Evolutionary conservation across 148 eudicot genomes (phyloP), one percentile per base, ranked within the genome.

Genomic region (Vaccinium myrtillus): DNA sequence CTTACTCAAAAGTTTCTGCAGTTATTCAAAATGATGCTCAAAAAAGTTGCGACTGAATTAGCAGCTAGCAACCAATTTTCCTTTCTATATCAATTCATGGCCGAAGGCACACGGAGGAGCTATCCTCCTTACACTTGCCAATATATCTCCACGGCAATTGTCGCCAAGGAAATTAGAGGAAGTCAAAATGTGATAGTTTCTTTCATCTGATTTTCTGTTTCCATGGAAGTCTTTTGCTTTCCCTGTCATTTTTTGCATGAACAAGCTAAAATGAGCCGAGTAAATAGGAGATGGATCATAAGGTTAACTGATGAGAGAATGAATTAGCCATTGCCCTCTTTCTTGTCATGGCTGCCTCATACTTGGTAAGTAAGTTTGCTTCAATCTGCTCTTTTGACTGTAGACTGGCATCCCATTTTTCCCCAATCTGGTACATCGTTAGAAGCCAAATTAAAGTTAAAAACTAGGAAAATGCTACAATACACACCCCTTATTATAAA

Each of bases 251-350:
- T 79, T 70, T 71, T 12, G 12, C 18, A 50, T 69, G 27, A 86
- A n/a, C 84, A 70, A 79, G 74, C 77, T 74, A 36, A 82, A 81
- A 83, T 77, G 74, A 23, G 84, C 56, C 10, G 12, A 67, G 32
- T 53, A 74, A 23, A 49, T n/a, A 14, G 25, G 56, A 55, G 56
- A 80, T 18, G 58, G 82, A 79, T 75, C 51, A 85, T 85, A 80
- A 83, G 43, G 79, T 86, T 92, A 96, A 98, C 98, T 96, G 99
- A 90, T 96, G 98, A 85, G 94, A 91, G 83, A 88, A 95, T 10
- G 99, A 95, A 92, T 97, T 95, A 84, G 99, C 99, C 80, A 95
- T 69, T 63, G 99, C 95, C 85, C 95, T 90, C 84, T 97, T 98
- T 87, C 99, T 90, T 90, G 96, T 95, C 90, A 97, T 91, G 43